Percentiles rank a stretch among this genome's conserved stretches.
phyloP scores from a whole-genome alignment of 192 early-diverging fungal species.

The Dispira simplex region DNA sequence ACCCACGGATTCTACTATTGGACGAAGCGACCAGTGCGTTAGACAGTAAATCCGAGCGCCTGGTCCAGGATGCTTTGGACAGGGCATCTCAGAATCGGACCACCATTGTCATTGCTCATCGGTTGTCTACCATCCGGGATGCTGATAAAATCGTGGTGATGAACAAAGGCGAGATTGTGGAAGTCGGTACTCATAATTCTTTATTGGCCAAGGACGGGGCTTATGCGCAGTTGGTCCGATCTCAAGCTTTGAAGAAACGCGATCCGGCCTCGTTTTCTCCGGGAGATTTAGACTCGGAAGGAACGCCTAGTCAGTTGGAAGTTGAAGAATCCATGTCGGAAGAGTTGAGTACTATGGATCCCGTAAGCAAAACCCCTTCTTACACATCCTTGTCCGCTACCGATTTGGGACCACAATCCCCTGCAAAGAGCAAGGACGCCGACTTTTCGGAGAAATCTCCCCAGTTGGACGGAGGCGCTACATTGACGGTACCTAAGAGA shows the following conservation, averaged over 20 bases:
- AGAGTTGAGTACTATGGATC: background rate
- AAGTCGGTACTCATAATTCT: conserved; percentile 66
- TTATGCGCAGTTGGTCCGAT: conserved; percentile 46
- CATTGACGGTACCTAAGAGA: background rate
- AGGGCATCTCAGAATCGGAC: conserved; percentile 57
- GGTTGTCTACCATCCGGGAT: conserved; percentile 76
- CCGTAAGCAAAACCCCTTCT: background rate
- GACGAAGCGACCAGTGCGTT: conserved; percentile 86
- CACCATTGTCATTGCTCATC: conserved; percentile 83
- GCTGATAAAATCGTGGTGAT: conserved; percentile 80
- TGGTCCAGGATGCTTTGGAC: conserved; percentile 77
- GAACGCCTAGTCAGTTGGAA: background rate
- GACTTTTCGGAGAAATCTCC: background rate
- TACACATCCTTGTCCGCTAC: background rate
- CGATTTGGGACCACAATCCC: background rate
- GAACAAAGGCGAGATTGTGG: conserved; percentile 45
- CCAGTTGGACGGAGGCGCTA: background rate
- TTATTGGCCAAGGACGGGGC: conserved; percentile 44
- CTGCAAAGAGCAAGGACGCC: background rate
- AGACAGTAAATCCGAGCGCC: conserved; percentile 60
- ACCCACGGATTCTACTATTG: conserved; percentile 70
- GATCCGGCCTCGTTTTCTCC: background rate
- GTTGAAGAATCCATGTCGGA: background rate
- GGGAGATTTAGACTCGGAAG: background rate
- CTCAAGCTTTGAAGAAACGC: conserved; percentile 40